These are phyloP conservation scores for Aspergillus sp. DNA, from an alignment of 2,329 filamentous ascomycete genomes.

Conservation along the genomic window DNA sequence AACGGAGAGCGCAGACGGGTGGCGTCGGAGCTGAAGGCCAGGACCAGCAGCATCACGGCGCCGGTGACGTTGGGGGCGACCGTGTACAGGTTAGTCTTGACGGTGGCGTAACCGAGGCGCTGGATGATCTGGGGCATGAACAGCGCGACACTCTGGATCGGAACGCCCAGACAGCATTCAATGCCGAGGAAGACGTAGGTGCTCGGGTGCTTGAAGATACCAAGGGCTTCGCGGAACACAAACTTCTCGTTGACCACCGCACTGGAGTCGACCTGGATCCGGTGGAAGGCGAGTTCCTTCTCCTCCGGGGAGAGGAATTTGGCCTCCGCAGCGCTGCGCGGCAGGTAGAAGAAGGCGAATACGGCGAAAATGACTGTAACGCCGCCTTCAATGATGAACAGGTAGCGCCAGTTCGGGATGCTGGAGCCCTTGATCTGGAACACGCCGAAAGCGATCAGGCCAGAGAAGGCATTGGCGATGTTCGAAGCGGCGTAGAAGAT, in stretches of 20 bases:
- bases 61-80: slow-evolving; percentile 76
- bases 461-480: slow-evolving; percentile 67
- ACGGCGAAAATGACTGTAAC: slow-evolving; percentile 60
- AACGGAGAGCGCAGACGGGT: slow-evolving; percentile 69
- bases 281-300: slow-evolving; percentile 65
- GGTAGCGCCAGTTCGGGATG: slow-evolving; percentile 52
- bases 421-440: slow-evolving; percentile 55
- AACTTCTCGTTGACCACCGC: slow-evolving; percentile 60
- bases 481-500: slow-evolving; percentile 75
- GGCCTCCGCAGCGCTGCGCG: slow-evolving; percentile 61
- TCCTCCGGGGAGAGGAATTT: slow-evolving; percentile 65
- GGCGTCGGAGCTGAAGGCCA: slow-evolving; percentile 69
- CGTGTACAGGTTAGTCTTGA: slow-evolving; percentile 75
- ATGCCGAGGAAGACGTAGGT: slow-evolving; percentile 56
- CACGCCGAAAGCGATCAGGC: slow-evolving; percentile 58
- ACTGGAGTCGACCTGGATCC: slow-evolving; percentile 74
- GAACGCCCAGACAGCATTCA: slow-evolving; percentile 59
- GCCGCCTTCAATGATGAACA: slow-evolving; percentile 57
- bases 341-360: slow-evolving; percentile 69
- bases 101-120: slow-evolving; percentile 51
- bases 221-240: slow-evolving; percentile 49
- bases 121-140: slow-evolving; percentile 59
- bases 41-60: slow-evolving; percentile 66
- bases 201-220: slow-evolving; percentile 53
- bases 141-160: slow-evolving; percentile 55